phyloP scores from a whole-genome alignment of 2,329 filamentous ascomycete species.

The Alternaria conjuncta region DNA sequence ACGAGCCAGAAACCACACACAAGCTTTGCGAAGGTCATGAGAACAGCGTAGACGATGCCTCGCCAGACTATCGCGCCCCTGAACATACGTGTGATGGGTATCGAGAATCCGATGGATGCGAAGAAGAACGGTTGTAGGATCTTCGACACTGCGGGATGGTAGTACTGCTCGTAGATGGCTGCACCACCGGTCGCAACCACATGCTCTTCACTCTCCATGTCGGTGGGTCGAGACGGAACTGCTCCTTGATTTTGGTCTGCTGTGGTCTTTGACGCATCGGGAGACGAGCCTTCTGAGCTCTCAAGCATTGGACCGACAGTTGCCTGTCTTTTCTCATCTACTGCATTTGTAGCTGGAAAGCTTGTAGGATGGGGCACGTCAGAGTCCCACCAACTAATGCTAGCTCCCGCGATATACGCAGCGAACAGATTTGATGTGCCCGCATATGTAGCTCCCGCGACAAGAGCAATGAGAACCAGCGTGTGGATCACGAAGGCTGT shows the following conservation, averaged over 20 bases:
- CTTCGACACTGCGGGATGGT: constrained; percentile 53
- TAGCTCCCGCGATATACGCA: constrained; percentile 65
- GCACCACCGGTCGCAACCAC: constrained; percentile 22
- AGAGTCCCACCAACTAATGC: constrained; percentile 66
- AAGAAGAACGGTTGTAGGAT: constrained; percentile 78
- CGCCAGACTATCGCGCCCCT: constrained; percentile 69
- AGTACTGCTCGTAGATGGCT: constrained; percentile 56
- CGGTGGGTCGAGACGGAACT: not conserved
- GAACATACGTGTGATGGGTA: constrained; percentile 77
- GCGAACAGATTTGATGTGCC: constrained; percentile 69
- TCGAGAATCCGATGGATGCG: constrained; percentile 76
- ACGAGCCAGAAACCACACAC: constrained; percentile 52
- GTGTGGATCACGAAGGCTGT: constrained; percentile 58
- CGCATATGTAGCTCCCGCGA: constrained; percentile 63
- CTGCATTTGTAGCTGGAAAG: not conserved
- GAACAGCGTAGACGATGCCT: constrained; percentile 71
- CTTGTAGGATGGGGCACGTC: constrained; percentile 38
- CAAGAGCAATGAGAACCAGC: constrained; percentile 55
- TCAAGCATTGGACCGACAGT: not conserved
- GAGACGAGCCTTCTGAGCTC: not conserved
- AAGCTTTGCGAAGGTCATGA: constrained; percentile 67
- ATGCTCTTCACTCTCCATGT: not conserved
- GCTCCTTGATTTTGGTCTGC: not conserved
- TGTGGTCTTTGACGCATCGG: not conserved
- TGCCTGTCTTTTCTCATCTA: not conserved